Conservation (phyloP, 768 basidiomycete species). For the Naganishia friedmannii region DNA sequence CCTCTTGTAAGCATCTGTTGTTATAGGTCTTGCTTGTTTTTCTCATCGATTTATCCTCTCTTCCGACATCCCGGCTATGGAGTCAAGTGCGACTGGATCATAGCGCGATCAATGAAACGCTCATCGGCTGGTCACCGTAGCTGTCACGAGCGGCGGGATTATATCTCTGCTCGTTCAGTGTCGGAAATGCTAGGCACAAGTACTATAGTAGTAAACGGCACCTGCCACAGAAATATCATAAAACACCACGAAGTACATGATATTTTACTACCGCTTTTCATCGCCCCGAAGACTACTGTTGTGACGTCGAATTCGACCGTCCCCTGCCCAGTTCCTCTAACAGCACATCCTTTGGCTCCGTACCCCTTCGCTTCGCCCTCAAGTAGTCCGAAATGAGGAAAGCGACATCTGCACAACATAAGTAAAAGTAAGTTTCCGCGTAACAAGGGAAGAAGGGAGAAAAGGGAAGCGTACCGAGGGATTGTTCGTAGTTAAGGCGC, state of each 20-base stretch:
- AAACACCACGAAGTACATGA: not conserved
- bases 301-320: slow-evolving; percentile 8
- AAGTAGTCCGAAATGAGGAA: slow-evolving; percentile 79
- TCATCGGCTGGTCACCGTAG: too few species aligned
- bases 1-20: too few species aligned
- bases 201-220: too few species aligned
- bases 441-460: slow-evolving; percentile 1
- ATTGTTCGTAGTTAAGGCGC: slow-evolving; percentile 87
- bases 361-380: slow-evolving; percentile 62
- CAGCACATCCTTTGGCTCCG: slow-evolving; percentile 46
- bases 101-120: too few species aligned
- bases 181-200: too few species aligned
- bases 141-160: too few species aligned
- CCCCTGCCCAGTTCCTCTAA: slow-evolving; percentile 42
- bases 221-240: not conserved
- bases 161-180: too few species aligned
- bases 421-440: not conserved
- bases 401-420: slow-evolving; percentile 63
- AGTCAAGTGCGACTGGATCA: too few species aligned
- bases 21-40: too few species aligned
- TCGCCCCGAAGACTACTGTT: not conserved
- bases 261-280: not conserved
- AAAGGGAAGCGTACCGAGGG: slow-evolving; percentile 65
- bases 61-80: too few species aligned
- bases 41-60: too few species aligned